Conservation (phyloP, 1,139 yeast species). For the Hyphopichia pseudoburtonii region DNA sequence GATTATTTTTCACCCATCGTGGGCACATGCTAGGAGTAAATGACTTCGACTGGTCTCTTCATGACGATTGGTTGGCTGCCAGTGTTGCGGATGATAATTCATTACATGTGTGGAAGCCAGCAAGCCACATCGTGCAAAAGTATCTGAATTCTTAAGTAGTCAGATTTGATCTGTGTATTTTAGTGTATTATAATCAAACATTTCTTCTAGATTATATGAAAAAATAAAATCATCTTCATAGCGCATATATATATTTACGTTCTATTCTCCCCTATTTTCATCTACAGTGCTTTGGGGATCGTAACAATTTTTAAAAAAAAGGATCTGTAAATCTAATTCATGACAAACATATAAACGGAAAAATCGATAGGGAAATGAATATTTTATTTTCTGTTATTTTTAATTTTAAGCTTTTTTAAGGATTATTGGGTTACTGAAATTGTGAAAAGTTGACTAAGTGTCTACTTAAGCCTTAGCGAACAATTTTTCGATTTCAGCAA, state of each 20-base stretch:
- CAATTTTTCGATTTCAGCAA: constrained; percentile 86
- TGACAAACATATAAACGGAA: constrained; percentile 1
- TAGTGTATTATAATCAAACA: constrained; percentile 2
- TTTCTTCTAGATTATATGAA: too few species aligned
- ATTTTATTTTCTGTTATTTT: neutral
- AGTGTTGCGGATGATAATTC: constrained; percentile 89
- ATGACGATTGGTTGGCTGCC: constrained; percentile 75
- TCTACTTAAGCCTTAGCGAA: constrained; percentile 48
- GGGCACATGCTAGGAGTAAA: constrained; percentile 90
- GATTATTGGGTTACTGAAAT: neutral
- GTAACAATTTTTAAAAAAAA: too few species aligned
- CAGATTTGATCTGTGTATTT: too few species aligned
- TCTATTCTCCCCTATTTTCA: too few species aligned
- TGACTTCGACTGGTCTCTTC: constrained; percentile 85
- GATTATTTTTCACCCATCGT: constrained; percentile 70
- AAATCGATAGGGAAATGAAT: neutral
- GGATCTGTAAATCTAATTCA: constrained; percentile 1
- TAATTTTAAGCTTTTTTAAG: neutral
- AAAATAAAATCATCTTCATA: too few species aligned
- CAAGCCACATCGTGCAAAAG: constrained; percentile 28
- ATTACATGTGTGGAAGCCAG: constrained; percentile 80
- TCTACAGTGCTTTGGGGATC: neutral
- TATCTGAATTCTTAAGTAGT: neutral
- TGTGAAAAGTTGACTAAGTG: neutral
- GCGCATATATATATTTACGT: too few species aligned